These are phyloP conservation scores for Calonectria multiphialidica DNA, from an alignment of 2,329 filamentous ascomycete species.

Conservation along the genomic window DNA sequence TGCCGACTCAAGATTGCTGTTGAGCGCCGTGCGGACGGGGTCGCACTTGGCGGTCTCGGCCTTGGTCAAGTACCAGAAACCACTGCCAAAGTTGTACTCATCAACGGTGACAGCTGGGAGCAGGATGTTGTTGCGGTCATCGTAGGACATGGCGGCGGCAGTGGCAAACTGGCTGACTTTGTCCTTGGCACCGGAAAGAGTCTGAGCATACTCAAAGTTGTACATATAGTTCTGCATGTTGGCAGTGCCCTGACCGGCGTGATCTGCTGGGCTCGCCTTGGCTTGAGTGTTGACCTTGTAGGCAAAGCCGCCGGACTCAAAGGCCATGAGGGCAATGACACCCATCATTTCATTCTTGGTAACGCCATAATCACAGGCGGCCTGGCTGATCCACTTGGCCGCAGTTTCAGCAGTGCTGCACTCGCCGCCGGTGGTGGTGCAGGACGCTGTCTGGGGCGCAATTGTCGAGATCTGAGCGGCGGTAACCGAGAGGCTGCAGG, in stretches of 20 bases:
- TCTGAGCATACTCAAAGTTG: slow-evolving; percentile 62
- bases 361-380: not conserved
- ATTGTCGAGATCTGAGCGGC: not conserved
- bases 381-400: slow-evolving; percentile 63
- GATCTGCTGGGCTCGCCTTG: slow-evolving; percentile 57
- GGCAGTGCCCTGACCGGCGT: slow-evolving; percentile 74
- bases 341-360: slow-evolving; percentile 50
- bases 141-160: slow-evolving; percentile 43
- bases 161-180: slow-evolving; percentile 46
- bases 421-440: slow-evolving; percentile 56
- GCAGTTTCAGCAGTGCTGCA: slow-evolving; percentile 76
- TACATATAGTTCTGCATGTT: slow-evolving; percentile 64
- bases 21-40: slow-evolving; percentile 44
- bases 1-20: slow-evolving; percentile 53
- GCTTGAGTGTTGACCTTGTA: slow-evolving; percentile 74
- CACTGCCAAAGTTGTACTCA: slow-evolving; percentile 66
- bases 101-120: slow-evolving; percentile 56
- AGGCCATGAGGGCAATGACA: slow-evolving; percentile 76
- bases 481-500: not conserved
- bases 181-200: slow-evolving; percentile 52
- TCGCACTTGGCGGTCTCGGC: slow-evolving; percentile 56
- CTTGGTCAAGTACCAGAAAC: slow-evolving; percentile 58
- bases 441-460: not conserved
- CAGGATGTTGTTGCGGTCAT: slow-evolving; percentile 55
- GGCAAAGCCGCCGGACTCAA: slow-evolving; percentile 77